Conservation (phyloP, 108 stramenopile genomes). For the Cyclostephanos invisitatus region DNA sequence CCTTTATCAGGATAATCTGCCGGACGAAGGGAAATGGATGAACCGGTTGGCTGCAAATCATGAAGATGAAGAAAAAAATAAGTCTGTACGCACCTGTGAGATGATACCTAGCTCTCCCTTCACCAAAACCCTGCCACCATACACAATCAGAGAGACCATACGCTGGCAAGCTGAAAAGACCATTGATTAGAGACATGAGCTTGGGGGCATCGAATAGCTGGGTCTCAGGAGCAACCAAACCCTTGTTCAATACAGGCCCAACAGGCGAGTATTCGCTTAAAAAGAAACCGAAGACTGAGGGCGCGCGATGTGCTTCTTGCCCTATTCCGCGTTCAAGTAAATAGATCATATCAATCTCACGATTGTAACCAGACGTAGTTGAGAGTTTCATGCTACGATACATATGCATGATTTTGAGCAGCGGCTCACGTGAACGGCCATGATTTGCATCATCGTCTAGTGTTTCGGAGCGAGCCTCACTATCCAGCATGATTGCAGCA, state of each 20-base stretch:
- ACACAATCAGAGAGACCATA: constrained; percentile 34
- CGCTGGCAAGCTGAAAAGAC: constrained; percentile 22
- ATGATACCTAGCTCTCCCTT: constrained; percentile 1
- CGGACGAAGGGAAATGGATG: not conserved
- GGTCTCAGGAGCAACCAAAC: constrained; percentile 57
- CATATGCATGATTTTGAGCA: constrained; percentile 48
- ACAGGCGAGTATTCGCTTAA: constrained; percentile 49
- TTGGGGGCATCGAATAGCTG: constrained; percentile 40
- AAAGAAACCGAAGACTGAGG: constrained; percentile 70
- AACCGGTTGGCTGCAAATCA: too few relatives aligned
- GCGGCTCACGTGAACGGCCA: constrained; percentile 48
- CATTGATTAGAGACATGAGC: constrained; percentile 24
- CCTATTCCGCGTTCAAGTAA: constrained; percentile 30
- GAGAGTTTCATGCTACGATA: constrained; percentile 18
- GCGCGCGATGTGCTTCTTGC: constrained; percentile 46
- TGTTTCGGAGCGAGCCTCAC: constrained; percentile 47
- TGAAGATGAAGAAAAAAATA: too few relatives aligned
- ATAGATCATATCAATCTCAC: constrained; percentile 29
- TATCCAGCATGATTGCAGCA: constrained; percentile 63
- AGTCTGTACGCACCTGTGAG: not conserved
- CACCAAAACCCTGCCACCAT: constrained; percentile 34
- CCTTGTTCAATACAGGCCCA: constrained; percentile 41
- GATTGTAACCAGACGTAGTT: constrained; percentile 7
- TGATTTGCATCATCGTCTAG: constrained; percentile 61
- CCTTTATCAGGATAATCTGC: constrained; percentile 33